Percentiles rank a stretch among this genome's conserved stretches.
Evolutionary conservation across 2,329 filamentous ascomycete genomes (phyloP).

Genomic region (Monosporascus sp.): DNA sequence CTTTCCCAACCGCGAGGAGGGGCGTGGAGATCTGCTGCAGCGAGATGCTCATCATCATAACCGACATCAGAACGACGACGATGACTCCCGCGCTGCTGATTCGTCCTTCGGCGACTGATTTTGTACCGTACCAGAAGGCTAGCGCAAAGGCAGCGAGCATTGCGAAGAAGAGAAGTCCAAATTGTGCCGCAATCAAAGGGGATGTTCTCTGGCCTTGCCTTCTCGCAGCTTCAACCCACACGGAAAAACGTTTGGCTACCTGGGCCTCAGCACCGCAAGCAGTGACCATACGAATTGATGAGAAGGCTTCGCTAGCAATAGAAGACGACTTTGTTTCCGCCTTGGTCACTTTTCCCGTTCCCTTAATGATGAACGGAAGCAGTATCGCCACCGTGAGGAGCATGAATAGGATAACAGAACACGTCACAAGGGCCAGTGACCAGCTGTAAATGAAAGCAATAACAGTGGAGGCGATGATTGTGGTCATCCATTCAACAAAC

Average conservation of each 20-base stretch:
- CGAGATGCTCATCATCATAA: slow-evolving; percentile 53
- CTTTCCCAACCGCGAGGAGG: slow-evolving; percentile 52
- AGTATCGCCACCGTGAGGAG: slow-evolving; percentile 39
- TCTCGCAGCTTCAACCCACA: slow-evolving; percentile 50
- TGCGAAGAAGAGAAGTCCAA: slow-evolving; percentile 50
- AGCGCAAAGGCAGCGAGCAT: slow-evolving; percentile 49
- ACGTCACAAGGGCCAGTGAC: slow-evolving; percentile 54
- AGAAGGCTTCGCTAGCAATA: slow-evolving; percentile 56
- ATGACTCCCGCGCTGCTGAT: slow-evolving; percentile 47
- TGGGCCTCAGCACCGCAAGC: slow-evolving; percentile 57
- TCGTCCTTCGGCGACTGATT: slow-evolving; percentile 39
- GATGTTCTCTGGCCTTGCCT: slow-evolving; percentile 42
- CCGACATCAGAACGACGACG: slow-evolving; percentile 51
- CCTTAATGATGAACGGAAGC: slow-evolving; percentile 52
- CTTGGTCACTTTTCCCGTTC: slow-evolving; percentile 37
- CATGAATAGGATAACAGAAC: slow-evolving; percentile 52
- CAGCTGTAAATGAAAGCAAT: slow-evolving; percentile 54
- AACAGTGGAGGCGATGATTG: slow-evolving; percentile 46
- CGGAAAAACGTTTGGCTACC: slow-evolving; percentile 46
- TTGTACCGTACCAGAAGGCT: slow-evolving; percentile 59
- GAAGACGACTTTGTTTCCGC: slow-evolving; percentile 53
- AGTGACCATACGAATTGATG: slow-evolving; percentile 55
- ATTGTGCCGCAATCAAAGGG: slow-evolving; percentile 47
- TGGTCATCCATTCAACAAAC: slow-evolving; percentile 50
- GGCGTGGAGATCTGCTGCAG: slow-evolving; percentile 53